Evolutionary conservation across 441 rosid species (phyloP).

Genomic region (Hypseocharis bilobata): DNA sequence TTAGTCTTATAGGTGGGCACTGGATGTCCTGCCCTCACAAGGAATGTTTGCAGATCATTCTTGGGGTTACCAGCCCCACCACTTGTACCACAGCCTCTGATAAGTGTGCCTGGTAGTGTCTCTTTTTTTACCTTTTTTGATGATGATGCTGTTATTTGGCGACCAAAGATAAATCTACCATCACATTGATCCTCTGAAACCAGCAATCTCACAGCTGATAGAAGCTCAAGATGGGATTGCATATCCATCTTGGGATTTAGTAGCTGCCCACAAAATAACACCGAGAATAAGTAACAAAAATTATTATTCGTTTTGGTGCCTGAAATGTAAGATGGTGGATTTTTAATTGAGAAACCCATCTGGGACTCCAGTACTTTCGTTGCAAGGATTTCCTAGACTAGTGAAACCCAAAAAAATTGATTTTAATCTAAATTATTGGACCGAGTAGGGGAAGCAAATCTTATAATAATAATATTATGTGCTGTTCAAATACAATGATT

Average conservation of each 20-base stretch:
- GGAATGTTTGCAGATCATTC: slow-evolving; percentile 77
- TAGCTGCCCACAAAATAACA: slow-evolving; percentile 40
- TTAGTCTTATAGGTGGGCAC: slow-evolving; percentile 88
- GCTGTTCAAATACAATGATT: no score
- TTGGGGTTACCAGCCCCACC: slow-evolving; percentile 37
- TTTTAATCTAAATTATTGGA: no score
- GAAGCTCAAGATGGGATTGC: slow-evolving; percentile 41
- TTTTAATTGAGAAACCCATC: no score
- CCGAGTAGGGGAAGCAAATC: no score
- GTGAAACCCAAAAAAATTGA: no score
- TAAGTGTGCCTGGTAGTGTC: no score
- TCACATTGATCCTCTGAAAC: slow-evolving; percentile 86
- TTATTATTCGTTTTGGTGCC: not conserved
- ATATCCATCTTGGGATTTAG: slow-evolving; percentile 62
- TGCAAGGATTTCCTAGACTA: no score
- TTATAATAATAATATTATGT: no score
- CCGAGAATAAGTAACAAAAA: not conserved
- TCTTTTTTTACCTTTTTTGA: slow-evolving; percentile 61
- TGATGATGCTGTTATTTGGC: slow-evolving; percentile 47
- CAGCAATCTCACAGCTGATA: slow-evolving; percentile 82
- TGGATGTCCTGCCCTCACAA: slow-evolving; percentile 90
- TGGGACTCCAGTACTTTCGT: no score
- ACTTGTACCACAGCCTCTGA: not conserved
- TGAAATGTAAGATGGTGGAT: no score
- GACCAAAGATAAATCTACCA: slow-evolving; percentile 91